These are phyloP conservation scores for Rauvolfia tetraphylla DNA, from an alignment of 257 asterid genomes.

Conservation along the genomic window DNA sequence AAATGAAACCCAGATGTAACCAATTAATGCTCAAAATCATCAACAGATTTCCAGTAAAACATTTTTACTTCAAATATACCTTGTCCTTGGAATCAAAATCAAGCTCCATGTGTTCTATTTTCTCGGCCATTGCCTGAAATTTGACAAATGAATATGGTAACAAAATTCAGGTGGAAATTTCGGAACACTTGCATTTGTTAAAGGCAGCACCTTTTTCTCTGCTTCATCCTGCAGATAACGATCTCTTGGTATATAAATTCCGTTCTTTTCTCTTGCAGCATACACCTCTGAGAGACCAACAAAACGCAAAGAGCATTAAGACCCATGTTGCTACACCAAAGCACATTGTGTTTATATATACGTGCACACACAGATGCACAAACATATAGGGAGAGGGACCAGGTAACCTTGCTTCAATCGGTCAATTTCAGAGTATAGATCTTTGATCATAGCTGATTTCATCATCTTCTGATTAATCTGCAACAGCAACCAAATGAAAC, in stretches of 20 bases:
- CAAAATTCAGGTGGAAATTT: constrained; percentile 13
- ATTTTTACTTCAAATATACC: constrained; percentile 35
- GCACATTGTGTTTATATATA: too few relatives aligned
- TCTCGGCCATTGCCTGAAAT: constrained; percentile 88
- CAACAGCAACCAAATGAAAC: constrained; percentile 18
- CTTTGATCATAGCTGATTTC: constrained; percentile 47
- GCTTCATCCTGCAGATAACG: constrained; percentile 98
- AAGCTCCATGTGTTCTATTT: constrained; percentile 92
- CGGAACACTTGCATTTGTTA: constrained; percentile 12
- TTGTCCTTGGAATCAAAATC: constrained; percentile 86
- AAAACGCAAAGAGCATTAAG: not conserved
- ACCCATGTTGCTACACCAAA: not conserved
- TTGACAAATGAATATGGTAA: constrained; percentile 3
- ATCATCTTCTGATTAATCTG: constrained; percentile 90
- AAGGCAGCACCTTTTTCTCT: constrained; percentile 72
- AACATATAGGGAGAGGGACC: constrained; percentile 7
- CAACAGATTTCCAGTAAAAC: not conserved
- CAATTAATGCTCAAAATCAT: not conserved
- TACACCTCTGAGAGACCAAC: constrained; percentile 67
- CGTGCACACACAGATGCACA: not conserved
- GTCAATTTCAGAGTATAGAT: constrained; percentile 54
- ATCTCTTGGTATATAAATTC: constrained; percentile 92
- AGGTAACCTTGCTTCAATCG: constrained; percentile 88
- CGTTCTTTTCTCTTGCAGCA: constrained; percentile 98
- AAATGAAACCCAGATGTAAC: constrained; percentile 16